Conservation (phyloP, 305 asterid species). For the Solanum hybrid region DNA sequence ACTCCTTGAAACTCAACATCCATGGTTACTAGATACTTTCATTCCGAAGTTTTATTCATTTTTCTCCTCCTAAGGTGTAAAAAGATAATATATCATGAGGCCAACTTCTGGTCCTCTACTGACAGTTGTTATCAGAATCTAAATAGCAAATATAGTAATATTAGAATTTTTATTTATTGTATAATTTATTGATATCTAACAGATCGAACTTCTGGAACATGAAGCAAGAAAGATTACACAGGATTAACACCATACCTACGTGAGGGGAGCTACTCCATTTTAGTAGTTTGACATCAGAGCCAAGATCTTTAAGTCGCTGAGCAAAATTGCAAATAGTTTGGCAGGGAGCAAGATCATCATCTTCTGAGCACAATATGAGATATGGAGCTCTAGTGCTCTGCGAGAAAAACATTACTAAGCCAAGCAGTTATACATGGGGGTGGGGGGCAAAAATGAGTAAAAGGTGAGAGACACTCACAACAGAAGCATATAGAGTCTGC, state of each 20-base stretch:
- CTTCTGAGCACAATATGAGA: slow-evolving; percentile 86
- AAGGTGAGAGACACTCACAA: slow-evolving; percentile 40
- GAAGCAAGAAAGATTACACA: background rate
- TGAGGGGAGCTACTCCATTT: slow-evolving; percentile 79
- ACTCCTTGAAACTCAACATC: background rate
- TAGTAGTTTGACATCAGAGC: slow-evolving; percentile 68
- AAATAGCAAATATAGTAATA: background rate
- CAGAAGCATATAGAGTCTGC: slow-evolving; percentile 87
- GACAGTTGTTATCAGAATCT: background rate
- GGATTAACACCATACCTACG: slow-evolving; percentile 51
- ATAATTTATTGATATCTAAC: background rate
- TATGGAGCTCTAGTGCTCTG: slow-evolving; percentile 81
- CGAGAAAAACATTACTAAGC: background rate
- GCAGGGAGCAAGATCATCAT: slow-evolving; percentile 84
- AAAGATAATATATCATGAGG: background rate
- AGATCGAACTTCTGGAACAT: background rate
- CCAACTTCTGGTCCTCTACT: background rate
- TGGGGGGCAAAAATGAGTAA: background rate
- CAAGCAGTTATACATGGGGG: background rate
- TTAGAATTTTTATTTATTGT: background rate
- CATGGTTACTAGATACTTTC: background rate
- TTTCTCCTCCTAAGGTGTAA: background rate
- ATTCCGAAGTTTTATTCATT: background rate
- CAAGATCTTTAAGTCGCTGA: slow-evolving; percentile 54
- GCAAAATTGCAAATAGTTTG: slow-evolving; percentile 63